These are phyloP conservation scores for Cynanchum wilfordii DNA, from an alignment of 257 asterid species.

Conservation along the genomic window DNA sequence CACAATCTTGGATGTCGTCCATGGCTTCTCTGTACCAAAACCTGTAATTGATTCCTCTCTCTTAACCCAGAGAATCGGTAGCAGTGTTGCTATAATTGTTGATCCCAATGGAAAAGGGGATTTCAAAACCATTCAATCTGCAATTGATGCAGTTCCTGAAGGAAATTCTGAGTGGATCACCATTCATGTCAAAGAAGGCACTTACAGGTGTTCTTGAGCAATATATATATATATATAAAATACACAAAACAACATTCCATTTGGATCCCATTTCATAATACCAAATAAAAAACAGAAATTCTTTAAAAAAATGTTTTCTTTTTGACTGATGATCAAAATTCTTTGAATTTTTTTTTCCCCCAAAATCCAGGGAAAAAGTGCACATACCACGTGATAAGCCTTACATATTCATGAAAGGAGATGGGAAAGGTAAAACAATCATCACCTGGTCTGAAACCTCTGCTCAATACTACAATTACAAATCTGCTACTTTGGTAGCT, in stretches of 20 bases:
- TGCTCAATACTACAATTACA: constrained; percentile 18
- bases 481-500: constrained; percentile 55
- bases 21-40: constrained; percentile 31
- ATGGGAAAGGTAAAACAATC: constrained; percentile 56
- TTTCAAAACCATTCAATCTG: constrained; percentile 58
- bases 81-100: constrained; percentile 40
- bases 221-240: too few species aligned
- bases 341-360: neutral
- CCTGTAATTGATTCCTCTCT: constrained; percentile 45
- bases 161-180: constrained; percentile 63
- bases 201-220: constrained; percentile 47
- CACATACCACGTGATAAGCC: constrained; percentile 55
- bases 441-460: constrained; percentile 60
- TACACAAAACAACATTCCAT: too few species aligned
- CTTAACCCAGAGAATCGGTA: constrained; percentile 34
- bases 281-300: neutral
- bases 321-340: neutral
- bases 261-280: neutral
- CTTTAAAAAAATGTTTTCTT: neutral
- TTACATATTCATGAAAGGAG: constrained; percentile 69
- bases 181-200: constrained; percentile 60
- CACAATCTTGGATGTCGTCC: constrained; percentile 25
- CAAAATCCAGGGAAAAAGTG: constrained; percentile 57
- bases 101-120: constrained; percentile 61
- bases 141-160: constrained; percentile 61